Evolutionary conservation across 495 filamentous ascomycete species (phyloP), one percentile per base, ranked within the genome.

Genomic region (Lepraria neglecta): DNA sequence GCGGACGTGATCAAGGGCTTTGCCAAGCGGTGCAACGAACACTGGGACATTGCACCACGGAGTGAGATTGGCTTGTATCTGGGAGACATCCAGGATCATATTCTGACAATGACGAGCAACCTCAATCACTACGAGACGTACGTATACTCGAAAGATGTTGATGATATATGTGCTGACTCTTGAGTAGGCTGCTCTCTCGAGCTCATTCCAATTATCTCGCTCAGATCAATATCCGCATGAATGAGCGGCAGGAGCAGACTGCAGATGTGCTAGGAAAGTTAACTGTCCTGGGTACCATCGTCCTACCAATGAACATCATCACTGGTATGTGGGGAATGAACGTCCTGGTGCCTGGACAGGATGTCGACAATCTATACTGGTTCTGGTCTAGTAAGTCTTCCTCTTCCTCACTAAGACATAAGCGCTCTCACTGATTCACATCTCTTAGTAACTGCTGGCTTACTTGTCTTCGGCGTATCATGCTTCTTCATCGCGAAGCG

Each of bases 301-400:
- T 98, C 6, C 80, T 98, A 59, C 94, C 94, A 21, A 92, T 98
- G 86, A 98, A 98, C 69, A 92, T 98, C 73, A 90, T 98, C 65
- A 97, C 94, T 30, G 95, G 94, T 66, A 87, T 98, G 72, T 98
- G 94, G 88, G 94, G 94, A 40, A 97, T 97, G 94, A 98, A 98
- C 77, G 90, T 95, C 9, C 87, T 88, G 74, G 92, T 98, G 0
- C 94, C 94, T 0, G 90, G 92, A 3, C 92, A 97, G 70, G 86
- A 88, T 35, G 71, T 80, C 48, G 83, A 85, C 47, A 82, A 77
- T 64, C 64, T 86, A 58, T 73, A 71, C 50, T 87, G 84, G 84
- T 87, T 87, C 64, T 86, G 77, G 76, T 81, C 76, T 21, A 82
- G 80, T 82, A 76, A 59, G 78, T 70, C 15, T 14, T 5, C 33